Evolutionary conservation across 306 rosid species (phyloP), one percentile per base, ranked within the genome.

Genomic region (Fagus sylvatica): DNA sequence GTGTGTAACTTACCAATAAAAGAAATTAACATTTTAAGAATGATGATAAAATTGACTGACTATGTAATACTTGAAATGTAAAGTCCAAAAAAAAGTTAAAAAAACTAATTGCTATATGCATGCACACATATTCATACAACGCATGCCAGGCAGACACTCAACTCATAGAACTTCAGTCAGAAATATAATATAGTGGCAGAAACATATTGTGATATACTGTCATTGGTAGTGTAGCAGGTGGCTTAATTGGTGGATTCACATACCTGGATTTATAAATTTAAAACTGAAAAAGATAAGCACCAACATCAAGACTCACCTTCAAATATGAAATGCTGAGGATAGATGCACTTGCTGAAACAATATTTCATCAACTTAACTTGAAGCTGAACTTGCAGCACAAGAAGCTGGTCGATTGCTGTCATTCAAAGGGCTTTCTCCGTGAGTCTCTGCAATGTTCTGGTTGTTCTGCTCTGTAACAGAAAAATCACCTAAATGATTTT

Each of bases 241-340:
- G 71, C 53, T 41, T 61, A 32, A 53, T n/a, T 5, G 16, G 41
- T 0, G 67, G 32, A 2, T 16, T 62, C 41, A 41, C 69, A 33
- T 13, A 13, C 33, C 22, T 5, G n/a, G 42, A 30, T 1, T 0
- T 17, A 39, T 15, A n/a, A 39, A 12, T 60, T 60, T 8, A n/a
- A 73, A 4, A 56, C 60, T 2, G 46, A 51, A 37, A 76, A 66
- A 73, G 68, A 37, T 48, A 22, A 32, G 36, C 49, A 72, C 51
- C 37, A 75, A 51, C 79, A 74, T 55, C 78, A 42, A 36, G 39
- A 55, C 81, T 85, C 80, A 87, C 97, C 97, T 92, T 78, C 85
- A 89, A 84, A 88, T 76, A 85, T 79, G 87, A 86, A 79, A 91
- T 86, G 91, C 85, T 81, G 92, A 87, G 82, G 83, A 80, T 76